Evolutionary conservation across 257 asterid genomes (phyloP).

Genomic region (Penstemon eatonii): DNA sequence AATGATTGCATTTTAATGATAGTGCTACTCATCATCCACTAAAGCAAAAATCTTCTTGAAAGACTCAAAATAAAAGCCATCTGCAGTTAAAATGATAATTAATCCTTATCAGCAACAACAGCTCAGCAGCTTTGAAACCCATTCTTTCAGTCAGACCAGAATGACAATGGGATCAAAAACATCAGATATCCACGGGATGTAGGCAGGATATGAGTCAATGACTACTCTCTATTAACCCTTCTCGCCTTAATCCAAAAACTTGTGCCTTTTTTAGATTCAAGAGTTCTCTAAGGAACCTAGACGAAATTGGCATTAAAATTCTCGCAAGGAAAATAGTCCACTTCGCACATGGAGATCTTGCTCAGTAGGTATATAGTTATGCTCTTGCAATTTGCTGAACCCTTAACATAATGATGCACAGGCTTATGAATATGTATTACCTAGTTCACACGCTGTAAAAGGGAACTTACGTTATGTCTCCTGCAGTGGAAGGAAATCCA

Average conservation of each 20-base stretch:
- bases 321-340: not conserved
- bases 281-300: constrained; percentile 15
- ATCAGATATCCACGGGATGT: not conserved
- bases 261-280: constrained; percentile 8
- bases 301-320: not conserved
- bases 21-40: not conserved
- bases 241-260: not conserved
- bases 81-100: too few species aligned
- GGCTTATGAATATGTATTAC: not conserved
- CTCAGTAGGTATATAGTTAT: not conserved
- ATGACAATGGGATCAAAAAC: not conserved
- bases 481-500: constrained; percentile 99
- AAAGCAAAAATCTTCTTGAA: not conserved
- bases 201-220: not conserved
- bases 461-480: constrained; percentile 87
- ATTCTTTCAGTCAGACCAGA: not conserved
- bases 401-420: constrained; percentile 8
- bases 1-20: not conserved
- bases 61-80: constrained; percentile 8
- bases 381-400: not conserved
- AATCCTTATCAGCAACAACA: not conserved
- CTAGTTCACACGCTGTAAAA: constrained; percentile 24
- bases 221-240: not conserved
- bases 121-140: not conserved
- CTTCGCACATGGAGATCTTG: not conserved